Percentiles rank a stretch among this genome's conserved stretches.
These are phyloP conservation scores for Cordyceps pruinosa DNA, from an alignment of 2,329 filamentous ascomycete species.

Conservation along the genomic window DNA sequence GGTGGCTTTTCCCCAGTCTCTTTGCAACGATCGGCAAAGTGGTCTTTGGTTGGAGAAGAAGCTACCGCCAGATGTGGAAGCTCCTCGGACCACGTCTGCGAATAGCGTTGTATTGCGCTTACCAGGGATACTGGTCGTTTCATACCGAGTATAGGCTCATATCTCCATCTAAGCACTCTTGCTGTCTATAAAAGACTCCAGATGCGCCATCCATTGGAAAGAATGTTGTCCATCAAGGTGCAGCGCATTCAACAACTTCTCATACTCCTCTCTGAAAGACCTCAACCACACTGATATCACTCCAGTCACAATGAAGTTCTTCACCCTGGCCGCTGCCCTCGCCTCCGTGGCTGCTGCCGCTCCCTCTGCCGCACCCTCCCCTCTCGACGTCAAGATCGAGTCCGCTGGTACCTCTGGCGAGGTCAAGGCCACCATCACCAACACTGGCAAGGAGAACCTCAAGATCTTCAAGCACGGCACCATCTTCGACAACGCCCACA, in stretches of 20 bases:
- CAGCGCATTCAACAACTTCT: background rate
- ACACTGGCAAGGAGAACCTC: conserved; percentile 36
- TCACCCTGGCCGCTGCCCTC: conserved; percentile 27
- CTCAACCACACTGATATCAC: background rate
- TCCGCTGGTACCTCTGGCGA: conserved; percentile 36
- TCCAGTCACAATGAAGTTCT: conserved; percentile 30
- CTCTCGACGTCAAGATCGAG: conserved; percentile 33
- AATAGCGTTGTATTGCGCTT: background rate
- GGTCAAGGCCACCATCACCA: conserved; percentile 42
- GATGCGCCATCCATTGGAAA: background rate
- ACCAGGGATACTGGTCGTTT: background rate
- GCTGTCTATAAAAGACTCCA: too few relatives aligned
- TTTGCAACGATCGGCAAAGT: background rate
- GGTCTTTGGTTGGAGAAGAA: background rate
- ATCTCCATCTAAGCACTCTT: background rate
- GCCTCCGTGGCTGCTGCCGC: conserved; percentile 25
- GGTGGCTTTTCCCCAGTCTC: background rate
- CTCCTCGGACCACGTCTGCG: background rate
- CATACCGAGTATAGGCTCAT: background rate
- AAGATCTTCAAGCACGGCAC: conserved; percentile 43
- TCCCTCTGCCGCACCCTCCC: conserved; percentile 24
- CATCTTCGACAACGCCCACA: conserved; percentile 39
- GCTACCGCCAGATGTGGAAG: background rate
- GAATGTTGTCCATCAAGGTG: background rate
- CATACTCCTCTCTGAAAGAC: background rate